Evolutionary conservation across 805 yeast genomes (phyloP), one percentile per base, ranked within the genome.

Genomic region (Wickerhamiella parazyma): DNA sequence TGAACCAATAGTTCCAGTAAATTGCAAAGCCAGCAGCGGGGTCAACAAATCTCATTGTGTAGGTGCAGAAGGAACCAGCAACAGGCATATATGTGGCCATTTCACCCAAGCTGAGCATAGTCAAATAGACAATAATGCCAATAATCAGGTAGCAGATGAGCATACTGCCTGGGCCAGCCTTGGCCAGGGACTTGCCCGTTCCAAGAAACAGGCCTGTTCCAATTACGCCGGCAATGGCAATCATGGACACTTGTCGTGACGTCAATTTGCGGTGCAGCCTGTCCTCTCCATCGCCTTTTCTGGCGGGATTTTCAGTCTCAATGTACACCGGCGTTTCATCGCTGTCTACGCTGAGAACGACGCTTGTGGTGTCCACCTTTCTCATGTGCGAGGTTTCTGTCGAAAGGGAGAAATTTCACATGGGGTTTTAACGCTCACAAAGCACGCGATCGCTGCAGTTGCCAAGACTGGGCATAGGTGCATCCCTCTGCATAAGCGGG

Each of bases 181-280:
- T 59, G 22, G 65, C 63, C 42, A 75, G 60, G 9, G 76, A 64
- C 33, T 65, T 66, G 17, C 76, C 75, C 0, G 73, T 66, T 17
- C 75, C 70, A 28, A 72, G 54, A 51, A 69, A 72, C 34, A 73
- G 54, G 31, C 77, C 77, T 12, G 87, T 80, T 55, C 89, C 91
- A 45, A 80, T 76, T 44, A 84, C 81, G 42, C 86, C 82, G 42
- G 84, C 86, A 39, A 80, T 64, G 24, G 87, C 80, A 53, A 80
- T 76, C 75, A 79, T 76, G 48, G 75, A 71, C 48, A 78, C 72
- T 51, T 79, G 86, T 37, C 72, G 48, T 0, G 53, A 51, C 4
- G 58, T 39, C 36, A 59, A 45, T 16, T 52, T 46, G 26, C 62
- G 47, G 9, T 34, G 44, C 22, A 58, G 49, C 6, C 48, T 38